Evolutionary conservation across 2,329 filamentous ascomycete species (phyloP), one percentile per base, ranked within the genome.

Genomic region (Xenosphaeropsis pyriputrescens): DNA sequence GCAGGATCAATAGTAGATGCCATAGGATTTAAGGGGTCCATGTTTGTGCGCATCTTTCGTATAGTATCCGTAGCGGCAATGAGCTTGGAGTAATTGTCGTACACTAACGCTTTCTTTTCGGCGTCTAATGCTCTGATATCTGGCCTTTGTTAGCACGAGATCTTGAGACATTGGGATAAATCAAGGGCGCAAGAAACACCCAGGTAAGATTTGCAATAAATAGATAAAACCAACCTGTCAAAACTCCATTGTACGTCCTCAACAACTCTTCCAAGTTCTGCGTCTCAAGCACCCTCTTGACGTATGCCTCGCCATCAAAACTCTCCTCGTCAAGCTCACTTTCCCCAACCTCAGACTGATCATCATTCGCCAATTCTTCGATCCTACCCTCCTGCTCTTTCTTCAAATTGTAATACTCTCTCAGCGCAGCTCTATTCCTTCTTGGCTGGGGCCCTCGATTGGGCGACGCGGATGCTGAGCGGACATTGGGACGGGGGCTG

Each of bases 61-160:
- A 98, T 98, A 3, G 89, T 96, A 58, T 94, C 89, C 9, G 93
- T 95, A 1, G 91, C 91, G n/a, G 80, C 75, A 47, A 98, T 95
- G 47, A 98, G 63, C 61, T 96, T 96, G 48, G 82, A 91, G 59
- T 96, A 98, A 56, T 98, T 98, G 57, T 98, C 89, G 57, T 98
- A 98, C 4, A 98, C 91, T 43, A 98, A 63, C 2, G 89, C 88
- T 62, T 98, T 98, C 58, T 91, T 82, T 67, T 98, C 91, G 17
- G 89, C 89, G 52, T 96, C 91, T 14, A 98, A 67, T 2, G 85
- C 88, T 29, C 86, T 66, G 35, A 94, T 89, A 61, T 96, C 89
- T 47, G 57, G 58, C 6, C 64, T 26, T 11, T 26, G 5, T 26
- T 9, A 26, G 22, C 8, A 26, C 7, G 12, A 3, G 8, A 6